Conservation (phyloP, 106 monocot species). For the Chionographis japonica region DNA sequence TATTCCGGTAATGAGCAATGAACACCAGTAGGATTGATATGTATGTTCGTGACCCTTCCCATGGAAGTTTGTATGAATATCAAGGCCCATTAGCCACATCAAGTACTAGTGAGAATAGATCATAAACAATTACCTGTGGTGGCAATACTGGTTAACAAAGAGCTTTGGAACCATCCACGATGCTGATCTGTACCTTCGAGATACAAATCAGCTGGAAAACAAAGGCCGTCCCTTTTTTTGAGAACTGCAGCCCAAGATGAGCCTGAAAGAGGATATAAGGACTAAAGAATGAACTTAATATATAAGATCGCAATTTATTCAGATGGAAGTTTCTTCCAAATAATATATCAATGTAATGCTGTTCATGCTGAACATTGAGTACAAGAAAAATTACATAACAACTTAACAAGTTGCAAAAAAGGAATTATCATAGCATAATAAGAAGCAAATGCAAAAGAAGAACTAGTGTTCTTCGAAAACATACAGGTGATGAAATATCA, state of each 20-base stretch:
- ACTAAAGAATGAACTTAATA: neutral
- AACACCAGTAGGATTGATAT: too few species aligned
- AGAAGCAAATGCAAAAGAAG: too few species aligned
- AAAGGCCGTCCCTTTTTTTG: constrained; percentile 58
- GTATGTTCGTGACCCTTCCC: too few species aligned
- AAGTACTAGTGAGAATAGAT: neutral
- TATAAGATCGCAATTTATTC: neutral
- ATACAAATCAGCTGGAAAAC: constrained; percentile 90
- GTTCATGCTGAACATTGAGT: too few species aligned
- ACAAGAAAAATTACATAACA: too few species aligned
- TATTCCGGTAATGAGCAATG: too few species aligned
- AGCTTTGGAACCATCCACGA: constrained; percentile 99
- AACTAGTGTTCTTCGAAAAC: too few species aligned
- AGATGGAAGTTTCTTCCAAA: neutral
- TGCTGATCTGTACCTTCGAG: constrained; percentile 99
- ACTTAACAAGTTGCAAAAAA: too few species aligned
- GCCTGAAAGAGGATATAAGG: constrained; percentile 28
- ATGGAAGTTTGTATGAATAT: too few species aligned
- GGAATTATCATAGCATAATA: too few species aligned
- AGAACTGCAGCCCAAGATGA: constrained; percentile 96
- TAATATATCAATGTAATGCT: too few species aligned
- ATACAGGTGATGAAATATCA: too few species aligned
- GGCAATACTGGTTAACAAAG: constrained; percentile 88
- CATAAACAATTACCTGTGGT: constrained; percentile 60
- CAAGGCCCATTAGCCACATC: neutral